Evolutionary conservation across 2,329 filamentous ascomycete genomes (phyloP).

Genomic region (Hymenoscyphus repandus): DNA sequence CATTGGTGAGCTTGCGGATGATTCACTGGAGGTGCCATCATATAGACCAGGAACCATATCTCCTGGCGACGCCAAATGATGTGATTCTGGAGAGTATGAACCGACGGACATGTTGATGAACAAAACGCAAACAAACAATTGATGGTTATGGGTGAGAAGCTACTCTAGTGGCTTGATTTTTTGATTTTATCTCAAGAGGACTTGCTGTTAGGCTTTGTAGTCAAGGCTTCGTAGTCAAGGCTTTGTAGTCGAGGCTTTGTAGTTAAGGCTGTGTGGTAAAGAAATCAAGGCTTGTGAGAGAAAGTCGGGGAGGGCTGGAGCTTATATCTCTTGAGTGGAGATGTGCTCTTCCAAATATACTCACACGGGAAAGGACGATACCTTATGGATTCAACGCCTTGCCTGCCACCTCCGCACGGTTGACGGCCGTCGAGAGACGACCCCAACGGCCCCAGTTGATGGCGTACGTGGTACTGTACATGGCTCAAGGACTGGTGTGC

Average conservation of each 20-base stretch:
- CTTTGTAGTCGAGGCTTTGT: no score
- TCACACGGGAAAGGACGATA: not conserved
- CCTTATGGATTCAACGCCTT: slow-evolving; percentile 2
- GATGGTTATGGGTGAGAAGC: not conserved
- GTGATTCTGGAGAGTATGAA: slow-evolving; percentile 15
- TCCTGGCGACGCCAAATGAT: slow-evolving; percentile 20
- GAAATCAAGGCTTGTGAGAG: not conserved
- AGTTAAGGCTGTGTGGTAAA: not conserved
- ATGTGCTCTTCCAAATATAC: not conserved
- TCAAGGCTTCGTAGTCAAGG: not conserved
- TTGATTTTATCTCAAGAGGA: not conserved
- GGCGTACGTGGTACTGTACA: not conserved
- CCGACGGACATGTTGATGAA: slow-evolving; percentile 22
- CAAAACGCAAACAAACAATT: not conserved
- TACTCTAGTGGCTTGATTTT: not conserved
- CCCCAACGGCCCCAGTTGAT: slow-evolving; percentile 3
- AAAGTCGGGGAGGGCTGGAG: not conserved
- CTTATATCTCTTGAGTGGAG: not conserved
- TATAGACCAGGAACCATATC: slow-evolving; percentile 25
- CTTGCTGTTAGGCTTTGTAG: not conserved
- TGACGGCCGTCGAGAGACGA: not conserved
- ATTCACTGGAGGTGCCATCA: slow-evolving; percentile 30
- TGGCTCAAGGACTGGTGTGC: not conserved
- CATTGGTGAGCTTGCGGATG: slow-evolving; percentile 29
- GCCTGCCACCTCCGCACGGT: slow-evolving; percentile 4